phyloP scores from a whole-genome alignment of 176 grass and related monocot genomes.

The Poa pratensis region DNA sequence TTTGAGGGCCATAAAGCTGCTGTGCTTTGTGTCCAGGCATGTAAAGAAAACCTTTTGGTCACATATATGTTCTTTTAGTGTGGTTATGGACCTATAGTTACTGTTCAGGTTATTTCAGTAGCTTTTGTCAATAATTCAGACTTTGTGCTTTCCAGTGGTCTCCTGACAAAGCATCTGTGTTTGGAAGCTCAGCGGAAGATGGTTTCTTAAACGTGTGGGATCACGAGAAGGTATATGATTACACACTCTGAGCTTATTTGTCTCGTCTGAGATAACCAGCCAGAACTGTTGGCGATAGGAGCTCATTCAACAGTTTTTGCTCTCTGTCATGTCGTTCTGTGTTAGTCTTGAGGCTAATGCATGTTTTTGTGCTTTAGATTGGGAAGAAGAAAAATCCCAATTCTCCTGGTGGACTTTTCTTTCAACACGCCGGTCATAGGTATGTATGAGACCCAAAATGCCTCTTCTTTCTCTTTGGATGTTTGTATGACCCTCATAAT shows the following conservation, averaged over 20 bases:
- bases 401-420: conserved; percentile 80
- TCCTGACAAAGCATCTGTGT: conserved; percentile 92
- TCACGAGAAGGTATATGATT: conserved; percentile 74
- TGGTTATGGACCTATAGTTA: not conserved
- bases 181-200: conserved; percentile 89
- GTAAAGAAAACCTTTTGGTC: conserved; percentile 22
- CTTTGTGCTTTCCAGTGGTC: conserved; percentile 75
- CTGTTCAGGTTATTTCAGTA: conserved; percentile 14
- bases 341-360: not conserved
- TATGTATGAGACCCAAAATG: conserved; percentile 22
- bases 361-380: conserved; percentile 55
- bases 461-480: too few relatives aligned
- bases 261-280: conserved; percentile 3
- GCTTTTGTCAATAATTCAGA: conserved; percentile 16
- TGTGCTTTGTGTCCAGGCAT: conserved; percentile 95
- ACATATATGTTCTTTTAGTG: not conserved
- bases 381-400: conserved; percentile 81
- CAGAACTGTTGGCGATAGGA: not conserved
- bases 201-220: conserved; percentile 91
- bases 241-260: conserved; percentile 4
- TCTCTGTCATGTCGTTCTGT: conserved; percentile 19
- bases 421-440: conserved; percentile 96
- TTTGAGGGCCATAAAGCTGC: conserved; percentile 93
- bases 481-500: not conserved
- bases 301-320: not conserved